Evolutionary conservation across 352 stramenopile genomes (phyloP).

Genomic region (Phytopythium cucurbitacearum): DNA sequence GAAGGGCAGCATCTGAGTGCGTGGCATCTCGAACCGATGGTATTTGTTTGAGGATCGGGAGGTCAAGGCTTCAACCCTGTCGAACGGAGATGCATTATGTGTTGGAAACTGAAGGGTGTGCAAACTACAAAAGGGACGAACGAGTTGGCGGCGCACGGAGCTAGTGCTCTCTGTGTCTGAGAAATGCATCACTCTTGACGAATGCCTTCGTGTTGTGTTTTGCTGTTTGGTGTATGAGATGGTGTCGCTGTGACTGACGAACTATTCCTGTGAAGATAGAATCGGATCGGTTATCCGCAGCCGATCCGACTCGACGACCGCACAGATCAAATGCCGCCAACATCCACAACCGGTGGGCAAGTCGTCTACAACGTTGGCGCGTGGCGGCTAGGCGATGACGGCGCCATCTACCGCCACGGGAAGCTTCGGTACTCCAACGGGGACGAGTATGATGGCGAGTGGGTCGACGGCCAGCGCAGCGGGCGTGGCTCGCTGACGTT

Average conservation of each 20-base stretch:
- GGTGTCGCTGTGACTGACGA: neutral
- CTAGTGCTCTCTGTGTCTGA: conserved; percentile 11
- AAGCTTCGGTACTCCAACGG: conserved; percentile 69
- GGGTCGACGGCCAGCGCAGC: conserved; percentile 77
- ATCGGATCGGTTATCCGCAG: no score
- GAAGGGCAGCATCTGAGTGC: conserved; percentile 59
- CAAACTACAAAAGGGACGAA: no score
- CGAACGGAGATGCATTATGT: no score
- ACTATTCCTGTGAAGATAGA: no score
- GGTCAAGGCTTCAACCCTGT: no score
- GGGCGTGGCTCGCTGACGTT: conserved; percentile 56
- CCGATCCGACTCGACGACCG: no score
- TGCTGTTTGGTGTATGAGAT: neutral
- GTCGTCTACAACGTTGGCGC: conserved; percentile 64
- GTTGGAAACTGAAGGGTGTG: no score
- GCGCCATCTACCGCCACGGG: conserved; percentile 64
- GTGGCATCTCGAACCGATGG: no score
- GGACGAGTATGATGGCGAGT: conserved; percentile 84
- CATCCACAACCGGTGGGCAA: conserved; percentile 1
- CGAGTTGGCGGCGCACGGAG: no score
- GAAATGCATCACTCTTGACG: conserved; percentile 23
- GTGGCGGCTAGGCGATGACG: conserved; percentile 69
- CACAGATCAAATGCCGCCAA: neutral
- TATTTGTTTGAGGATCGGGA: no score
- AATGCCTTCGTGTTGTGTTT: neutral